A percentile compares a stretch with the other conserved stretches of the same genome.
These are phyloP conservation scores for Phytophthora podocarpi DNA, from an alignment of 352 stramenopile genomes.

Conservation along the genomic window DNA sequence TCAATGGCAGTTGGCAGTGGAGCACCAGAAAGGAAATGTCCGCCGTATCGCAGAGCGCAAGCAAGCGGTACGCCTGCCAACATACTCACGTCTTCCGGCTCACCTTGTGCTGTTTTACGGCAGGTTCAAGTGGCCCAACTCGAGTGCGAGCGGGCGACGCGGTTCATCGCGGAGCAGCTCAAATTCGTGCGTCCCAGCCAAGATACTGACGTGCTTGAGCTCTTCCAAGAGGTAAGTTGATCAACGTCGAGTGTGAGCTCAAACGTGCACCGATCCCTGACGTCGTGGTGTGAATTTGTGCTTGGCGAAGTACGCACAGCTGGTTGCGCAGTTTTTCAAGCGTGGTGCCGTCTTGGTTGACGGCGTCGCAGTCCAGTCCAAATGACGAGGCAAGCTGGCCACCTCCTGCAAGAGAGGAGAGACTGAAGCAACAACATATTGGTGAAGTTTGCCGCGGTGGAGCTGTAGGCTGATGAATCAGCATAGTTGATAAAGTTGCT, in stretches of 20 bases:
- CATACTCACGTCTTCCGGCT: neutral
- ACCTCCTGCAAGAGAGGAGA: conserved; percentile 19
- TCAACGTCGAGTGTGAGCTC: neutral
- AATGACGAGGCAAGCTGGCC: neutral
- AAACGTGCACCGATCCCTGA: neutral
- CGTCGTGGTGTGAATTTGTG: neutral
- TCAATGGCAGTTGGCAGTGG: conserved; percentile 44
- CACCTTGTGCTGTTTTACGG: neutral
- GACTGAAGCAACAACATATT: neutral
- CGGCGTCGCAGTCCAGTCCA: neutral
- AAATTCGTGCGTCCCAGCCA: conserved; percentile 11
- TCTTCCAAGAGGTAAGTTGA: conserved; percentile 39
- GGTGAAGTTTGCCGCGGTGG: neutral
- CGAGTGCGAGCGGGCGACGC: conserved; percentile 36
- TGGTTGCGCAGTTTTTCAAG: conserved; percentile 32
- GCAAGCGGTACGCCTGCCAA: conserved; percentile 44
- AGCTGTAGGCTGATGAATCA: too few relatives aligned
- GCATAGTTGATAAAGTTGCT: neutral
- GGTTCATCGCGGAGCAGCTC: conserved; percentile 34
- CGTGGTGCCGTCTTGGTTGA: conserved; percentile 13
- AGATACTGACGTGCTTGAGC: conserved; percentile 11
- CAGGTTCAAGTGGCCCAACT: conserved; percentile 40
- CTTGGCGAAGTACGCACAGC: conserved; percentile 25
- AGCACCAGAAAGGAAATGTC: conserved; percentile 63
- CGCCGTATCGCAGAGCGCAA: conserved; percentile 66